phyloP scores from a whole-genome alignment of 495 filamentous ascomycete genomes.

The Letharia columbiana region DNA sequence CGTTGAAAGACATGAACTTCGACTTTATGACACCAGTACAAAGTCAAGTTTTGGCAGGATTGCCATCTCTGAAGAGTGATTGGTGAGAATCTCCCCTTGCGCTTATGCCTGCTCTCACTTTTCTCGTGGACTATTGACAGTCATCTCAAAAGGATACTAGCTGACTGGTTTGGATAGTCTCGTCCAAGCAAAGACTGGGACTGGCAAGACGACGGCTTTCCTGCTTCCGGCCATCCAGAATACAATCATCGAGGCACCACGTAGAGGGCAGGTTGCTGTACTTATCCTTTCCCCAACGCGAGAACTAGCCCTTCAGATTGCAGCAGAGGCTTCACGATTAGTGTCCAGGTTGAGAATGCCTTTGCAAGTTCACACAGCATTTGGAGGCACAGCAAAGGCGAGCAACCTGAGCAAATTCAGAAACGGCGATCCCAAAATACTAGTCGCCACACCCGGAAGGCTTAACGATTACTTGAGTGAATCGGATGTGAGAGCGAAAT shows the following conservation, averaged over 20 bases:
- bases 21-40: slow-evolving; percentile 50
- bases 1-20: slow-evolving; percentile 39
- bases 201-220: slow-evolving; percentile 77
- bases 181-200: slow-evolving; percentile 80
- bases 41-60: slow-evolving; percentile 42
- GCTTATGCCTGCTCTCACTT: slow-evolving; percentile 6
- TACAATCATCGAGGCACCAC: slow-evolving; percentile 36
- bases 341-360: slow-evolving; percentile 35
- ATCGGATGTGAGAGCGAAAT: slow-evolving; percentile 32
- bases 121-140: neutral
- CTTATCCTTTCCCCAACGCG: slow-evolving; percentile 58
- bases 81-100: slow-evolving; percentile 28
- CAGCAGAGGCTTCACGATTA: slow-evolving; percentile 46
- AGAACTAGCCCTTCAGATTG: slow-evolving; percentile 60
- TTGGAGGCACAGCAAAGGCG: slow-evolving; percentile 45
- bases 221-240: slow-evolving; percentile 65
- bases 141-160: slow-evolving; percentile 5
- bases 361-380: slow-evolving; percentile 45
- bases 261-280: slow-evolving; percentile 47
- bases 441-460: slow-evolving; percentile 57
- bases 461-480: slow-evolving; percentile 54
- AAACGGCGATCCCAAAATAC: slow-evolving; percentile 42
- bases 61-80: slow-evolving; percentile 44
- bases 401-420: slow-evolving; percentile 39
- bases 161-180: slow-evolving; percentile 25